Evolutionary conservation across 495 filamentous ascomycete species (phyloP), one percentile per base, ranked within the genome.

Genomic region (Aspergillus taichungensis): DNA sequence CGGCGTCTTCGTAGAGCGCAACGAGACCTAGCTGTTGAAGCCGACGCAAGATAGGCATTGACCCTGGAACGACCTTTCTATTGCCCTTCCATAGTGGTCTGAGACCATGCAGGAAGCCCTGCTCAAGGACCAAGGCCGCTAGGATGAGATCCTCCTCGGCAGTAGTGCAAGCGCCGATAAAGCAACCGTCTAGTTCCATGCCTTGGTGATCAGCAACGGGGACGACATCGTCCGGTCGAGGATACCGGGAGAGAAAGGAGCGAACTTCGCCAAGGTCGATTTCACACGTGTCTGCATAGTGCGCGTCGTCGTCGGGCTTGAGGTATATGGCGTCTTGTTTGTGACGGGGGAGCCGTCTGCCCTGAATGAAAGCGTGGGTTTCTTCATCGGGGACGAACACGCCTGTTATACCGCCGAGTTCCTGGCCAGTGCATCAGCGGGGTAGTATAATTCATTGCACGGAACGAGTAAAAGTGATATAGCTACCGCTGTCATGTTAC

Each of bases 131-230:
- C 13, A 72, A 43, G 0, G 61, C 69, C 0, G 49, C 69, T 1
- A 72, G 42, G 13, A 73, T 63, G 1, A 74, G 46, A 40, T 74
- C 70, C 42, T 75, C 70, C 37, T 71, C 67, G 1, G 70, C 58
- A 0, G 70, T 73, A 0, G 69, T 75, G 51, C 72, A 72, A 6
- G 69, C 70, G n/a, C 70, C 72, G 8, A 75, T 73, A 39, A 75
- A 73, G 40, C 64, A 68, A 1, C 69, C 70, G 42, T 73, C 65
- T 3, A 75, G 45, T 3, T 50, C 28, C 41, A 60, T 66, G 0
- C 51, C 59, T 12, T 51, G 45, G 11, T 53, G 12, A 6, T 67
- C 58, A 3, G 33, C 39, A 0, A 72, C 62, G 5, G 72, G 63
- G 5, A 72, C 66, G 9, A 75, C 69, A 42, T 73, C 55, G 37